Evolutionary conservation across 331 rosid genomes (phyloP).

Genomic region (Cydonia oblonga): DNA sequence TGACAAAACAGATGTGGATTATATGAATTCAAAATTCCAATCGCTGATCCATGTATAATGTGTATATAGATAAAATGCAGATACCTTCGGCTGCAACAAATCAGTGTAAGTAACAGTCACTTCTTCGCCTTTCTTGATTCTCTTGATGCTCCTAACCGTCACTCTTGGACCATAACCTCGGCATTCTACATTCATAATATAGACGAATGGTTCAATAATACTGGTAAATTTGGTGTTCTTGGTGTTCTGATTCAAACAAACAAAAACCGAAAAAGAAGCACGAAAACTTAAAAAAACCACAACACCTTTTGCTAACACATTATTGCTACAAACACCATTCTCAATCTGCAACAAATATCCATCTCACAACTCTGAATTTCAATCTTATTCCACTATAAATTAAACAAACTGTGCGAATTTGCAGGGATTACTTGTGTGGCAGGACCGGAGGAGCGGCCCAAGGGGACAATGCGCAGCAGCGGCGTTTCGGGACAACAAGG

Average conservation of each 20-base stretch:
- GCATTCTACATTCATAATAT: conserved; percentile 5
- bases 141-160: conserved; percentile 61
- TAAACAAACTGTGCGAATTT: background rate
- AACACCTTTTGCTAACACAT: conserved; percentile 35
- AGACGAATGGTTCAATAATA: background rate
- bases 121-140: conserved; percentile 52
- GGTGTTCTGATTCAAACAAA: background rate
- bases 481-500: background rate
- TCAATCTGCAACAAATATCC: conserved; percentile 43
- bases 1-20: background rate
- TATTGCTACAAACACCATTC: conserved; percentile 21
- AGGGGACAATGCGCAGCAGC: conserved; percentile 28
- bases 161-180: conserved; percentile 48
- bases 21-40: background rate
- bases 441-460: background rate
- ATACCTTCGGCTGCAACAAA: conserved; percentile 69
- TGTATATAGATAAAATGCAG: background rate
- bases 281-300: background rate
- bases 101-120: conserved; percentile 68
- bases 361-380: background rate
- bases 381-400: background rate
- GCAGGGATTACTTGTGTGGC: conserved; percentile 17
- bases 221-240: background rate
- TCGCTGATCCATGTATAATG: background rate
- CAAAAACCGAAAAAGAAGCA: background rate